Evolutionary conservation across 2,329 filamentous ascomycete genomes (phyloP), one percentile per base, ranked within the genome.

Genomic region (Botryosphaeria dothidea): DNA sequence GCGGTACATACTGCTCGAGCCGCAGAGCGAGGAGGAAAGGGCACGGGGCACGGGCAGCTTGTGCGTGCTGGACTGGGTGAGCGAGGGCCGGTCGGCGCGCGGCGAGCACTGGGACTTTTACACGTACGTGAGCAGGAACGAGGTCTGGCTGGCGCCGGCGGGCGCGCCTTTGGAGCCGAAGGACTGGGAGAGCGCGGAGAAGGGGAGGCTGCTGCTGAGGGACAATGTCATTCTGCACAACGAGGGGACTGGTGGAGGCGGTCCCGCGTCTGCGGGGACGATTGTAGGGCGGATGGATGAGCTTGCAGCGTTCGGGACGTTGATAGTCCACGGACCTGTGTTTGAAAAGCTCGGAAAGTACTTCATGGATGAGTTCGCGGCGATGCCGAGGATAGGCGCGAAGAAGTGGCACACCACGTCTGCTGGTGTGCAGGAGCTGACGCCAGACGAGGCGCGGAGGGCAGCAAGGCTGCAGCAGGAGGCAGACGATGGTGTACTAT

Each of bases 11-110:
- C 62, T 81, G 11, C 46, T 62, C 8, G 17, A 34, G 8, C 60
- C 15, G 7, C 43, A 13, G 2, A 9, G 31, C 15, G 38, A 36
- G 25, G 49, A 15, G 15, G 46, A 38, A 8, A 11, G 29, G 41
- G 17, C 13, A 11, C 31, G 13, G 25, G 52, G 23, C 23, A 27
- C 38, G 3, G 63, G 66, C 69, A 79, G 90, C 45, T 79, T 98
- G 15, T 96, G 93, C 73, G 84, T 96, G 2, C 81, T 97, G 51
- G 95, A 99, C 77, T 99, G 95, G 95, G 93, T 98, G 6, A 96
- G 89, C 2, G 91, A 94, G 73, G 95, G 95, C 7, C 87, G 95
- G 19, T 87, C 84, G 4, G 93, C 95, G 4, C 86, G 91, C 52
- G 93, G 93, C 25, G 95, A 99, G 79, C 85, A 92, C 68, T 99